These are phyloP conservation scores for Dillenia turbinata DNA, from an alignment of 164 flowering plant genomes.

Conservation along the genomic window DNA sequence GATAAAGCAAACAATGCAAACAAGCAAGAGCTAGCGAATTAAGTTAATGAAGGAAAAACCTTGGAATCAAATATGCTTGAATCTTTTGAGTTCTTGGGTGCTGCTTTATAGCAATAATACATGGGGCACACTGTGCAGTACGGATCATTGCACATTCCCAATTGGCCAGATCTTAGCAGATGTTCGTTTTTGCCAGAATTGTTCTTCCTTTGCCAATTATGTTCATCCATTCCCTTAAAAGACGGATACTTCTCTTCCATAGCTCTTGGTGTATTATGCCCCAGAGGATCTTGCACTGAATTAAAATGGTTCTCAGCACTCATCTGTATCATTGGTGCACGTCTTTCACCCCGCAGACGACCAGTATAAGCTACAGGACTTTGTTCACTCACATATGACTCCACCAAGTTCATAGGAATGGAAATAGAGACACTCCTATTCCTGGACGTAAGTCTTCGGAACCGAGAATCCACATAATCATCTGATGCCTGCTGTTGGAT, in stretches of 20 bases:
- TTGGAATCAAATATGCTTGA: constrained; percentile 43
- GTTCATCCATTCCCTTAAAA: constrained; percentile 18
- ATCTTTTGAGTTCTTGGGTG: constrained; percentile 27
- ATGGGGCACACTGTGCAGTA: constrained; percentile 89
- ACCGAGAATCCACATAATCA: constrained; percentile 20
- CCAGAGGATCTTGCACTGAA: constrained; percentile 15
- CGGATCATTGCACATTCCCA: constrained; percentile 89
- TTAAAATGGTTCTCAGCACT: constrained; percentile 38
- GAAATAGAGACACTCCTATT: constrained; percentile 59
- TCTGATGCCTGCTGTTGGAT: constrained; percentile 17
- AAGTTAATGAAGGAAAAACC: constrained; percentile 21
- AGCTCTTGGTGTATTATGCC: constrained; percentile 17
- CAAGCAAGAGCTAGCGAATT: no score
- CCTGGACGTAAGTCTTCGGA: constrained; percentile 17
- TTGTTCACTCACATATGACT: constrained; percentile 26
- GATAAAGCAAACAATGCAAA: no score
- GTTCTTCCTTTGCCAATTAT: constrained; percentile 30
- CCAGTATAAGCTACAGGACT: constrained; percentile 56
- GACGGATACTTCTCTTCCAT: constrained; percentile 39
- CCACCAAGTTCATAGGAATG: constrained; percentile 28
- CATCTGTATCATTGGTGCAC: constrained; percentile 42
- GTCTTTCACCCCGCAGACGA: constrained; percentile 45
- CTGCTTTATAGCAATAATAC: constrained; percentile 29
- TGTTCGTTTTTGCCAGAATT: constrained; percentile 53
- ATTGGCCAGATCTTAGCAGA: constrained; percentile 70